phyloP scores from a whole-genome alignment of 2,329 filamentous ascomycete species.

The Aspergillus oerlinghausenensis region DNA sequence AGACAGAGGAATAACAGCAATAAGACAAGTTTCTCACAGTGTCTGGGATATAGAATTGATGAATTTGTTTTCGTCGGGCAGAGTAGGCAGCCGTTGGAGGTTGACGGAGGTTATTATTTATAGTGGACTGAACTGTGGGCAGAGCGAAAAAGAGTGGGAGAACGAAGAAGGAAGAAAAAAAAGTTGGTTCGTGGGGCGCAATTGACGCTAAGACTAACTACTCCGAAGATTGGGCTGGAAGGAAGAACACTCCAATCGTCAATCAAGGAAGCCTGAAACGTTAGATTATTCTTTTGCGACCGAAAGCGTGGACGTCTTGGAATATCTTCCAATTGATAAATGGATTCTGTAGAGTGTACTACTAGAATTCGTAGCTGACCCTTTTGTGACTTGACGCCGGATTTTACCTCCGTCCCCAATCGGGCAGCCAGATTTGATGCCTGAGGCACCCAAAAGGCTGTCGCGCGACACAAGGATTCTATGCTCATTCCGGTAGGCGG shows the following conservation, averaged over 20 bases:
- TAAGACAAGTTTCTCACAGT: not conserved
- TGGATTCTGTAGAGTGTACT: not conserved
- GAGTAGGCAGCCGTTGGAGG: not conserved
- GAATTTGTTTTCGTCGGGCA: not conserved
- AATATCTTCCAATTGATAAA: not conserved
- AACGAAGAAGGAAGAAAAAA: not conserved
- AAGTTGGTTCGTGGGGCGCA: not conserved
- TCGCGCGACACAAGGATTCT: not conserved
- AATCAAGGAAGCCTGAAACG: not conserved
- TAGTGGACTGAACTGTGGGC: not conserved
- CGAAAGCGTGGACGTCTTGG: not conserved
- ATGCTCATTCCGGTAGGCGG: not conserved
- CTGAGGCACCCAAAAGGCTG: not conserved
- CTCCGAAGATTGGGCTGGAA: not conserved
- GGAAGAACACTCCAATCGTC: not conserved
- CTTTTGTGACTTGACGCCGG: not conserved
- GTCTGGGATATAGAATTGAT: not conserved
- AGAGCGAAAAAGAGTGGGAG: too few species aligned
- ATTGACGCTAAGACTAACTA: not conserved
- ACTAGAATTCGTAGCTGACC: not conserved
- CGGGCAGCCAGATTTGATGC: not conserved
- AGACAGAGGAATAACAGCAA: not conserved
- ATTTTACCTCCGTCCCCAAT: not conserved
- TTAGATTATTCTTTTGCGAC: not conserved
- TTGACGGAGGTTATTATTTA: not conserved